Evolutionary conservation across 768 basidiomycete species (phyloP).

Genomic region (Tylopilus balloui): DNA sequence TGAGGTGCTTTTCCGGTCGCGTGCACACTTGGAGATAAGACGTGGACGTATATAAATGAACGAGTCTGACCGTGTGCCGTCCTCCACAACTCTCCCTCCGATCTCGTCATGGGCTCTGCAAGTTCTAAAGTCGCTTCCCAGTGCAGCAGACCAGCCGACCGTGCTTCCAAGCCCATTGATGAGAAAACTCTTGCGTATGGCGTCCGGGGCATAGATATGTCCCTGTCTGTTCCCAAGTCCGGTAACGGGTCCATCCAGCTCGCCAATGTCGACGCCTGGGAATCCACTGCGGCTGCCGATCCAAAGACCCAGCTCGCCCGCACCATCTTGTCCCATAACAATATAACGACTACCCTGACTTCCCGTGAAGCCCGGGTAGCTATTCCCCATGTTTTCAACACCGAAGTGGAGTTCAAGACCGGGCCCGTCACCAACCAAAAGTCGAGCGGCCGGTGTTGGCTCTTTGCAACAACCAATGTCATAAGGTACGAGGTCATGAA

Average conservation of each 20-base stretch:
- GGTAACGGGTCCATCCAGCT: slow-evolving; percentile 57
- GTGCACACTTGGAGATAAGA: slow-evolving; percentile 17
- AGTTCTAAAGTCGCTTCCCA: slow-evolving; percentile 24
- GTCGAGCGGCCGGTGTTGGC: slow-evolving; percentile 89
- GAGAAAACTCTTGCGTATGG: slow-evolving; percentile 18
- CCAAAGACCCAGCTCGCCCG: slow-evolving; percentile 71
- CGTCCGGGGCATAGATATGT: not conserved
- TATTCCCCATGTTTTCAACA: slow-evolving; percentile 80
- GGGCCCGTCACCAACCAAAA: slow-evolving; percentile 84
- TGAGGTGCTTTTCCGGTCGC: slow-evolving; percentile 4
- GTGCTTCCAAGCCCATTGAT: slow-evolving; percentile 19
- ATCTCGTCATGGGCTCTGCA: slow-evolving; percentile 23
- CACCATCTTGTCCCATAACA: slow-evolving; percentile 64
- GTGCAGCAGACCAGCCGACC: slow-evolving; percentile 14
- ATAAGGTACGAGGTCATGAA: slow-evolving; percentile 82
- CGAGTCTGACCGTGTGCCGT: slow-evolving; percentile 10
- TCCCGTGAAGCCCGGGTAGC: slow-evolving; percentile 57
- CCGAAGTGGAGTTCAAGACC: slow-evolving; percentile 73
- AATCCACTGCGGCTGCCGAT: slow-evolving; percentile 46
- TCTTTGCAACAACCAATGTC: slow-evolving; percentile 89
- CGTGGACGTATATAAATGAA: slow-evolving; percentile 24
- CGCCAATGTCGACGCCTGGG: slow-evolving; percentile 63
- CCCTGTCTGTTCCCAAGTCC: slow-evolving; percentile 35
- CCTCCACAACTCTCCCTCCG: slow-evolving; percentile 5
- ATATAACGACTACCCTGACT: slow-evolving; percentile 60